phyloP scores from a whole-genome alignment of 2,329 filamentous ascomycete genomes.

The Ilyonectria destructans region DNA sequence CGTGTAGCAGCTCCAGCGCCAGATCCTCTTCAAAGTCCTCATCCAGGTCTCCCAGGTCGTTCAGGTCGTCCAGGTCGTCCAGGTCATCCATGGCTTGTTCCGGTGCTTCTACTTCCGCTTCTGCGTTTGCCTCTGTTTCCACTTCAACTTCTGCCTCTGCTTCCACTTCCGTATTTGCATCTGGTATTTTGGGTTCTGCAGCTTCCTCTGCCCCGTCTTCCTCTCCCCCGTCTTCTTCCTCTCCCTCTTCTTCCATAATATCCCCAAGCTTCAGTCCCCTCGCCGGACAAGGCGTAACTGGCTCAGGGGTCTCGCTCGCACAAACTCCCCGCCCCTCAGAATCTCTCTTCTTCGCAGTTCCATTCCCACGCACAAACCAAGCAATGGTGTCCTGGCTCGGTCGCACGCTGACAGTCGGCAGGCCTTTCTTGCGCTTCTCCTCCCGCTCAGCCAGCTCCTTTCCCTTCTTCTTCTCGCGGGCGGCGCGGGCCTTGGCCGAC shows the following conservation, averaged over 20 bases:
- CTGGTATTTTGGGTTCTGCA: not conserved
- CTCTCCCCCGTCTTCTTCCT: too few species aligned
- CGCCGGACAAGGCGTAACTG: not conserved
- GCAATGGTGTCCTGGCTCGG: slow-evolving; percentile 73
- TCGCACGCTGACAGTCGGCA: slow-evolving; percentile 69
- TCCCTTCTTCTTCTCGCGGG: slow-evolving; percentile 70
- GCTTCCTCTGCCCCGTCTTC: slow-evolving; percentile 29
- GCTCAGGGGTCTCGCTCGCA: slow-evolving; percentile 4
- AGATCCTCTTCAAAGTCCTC: slow-evolving; percentile 47
- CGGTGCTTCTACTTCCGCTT: not conserved
- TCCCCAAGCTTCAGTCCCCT: slow-evolving; percentile 9
- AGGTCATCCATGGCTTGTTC: slow-evolving; percentile 32
- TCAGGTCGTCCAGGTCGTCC: slow-evolving; percentile 47
- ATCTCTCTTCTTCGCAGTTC: slow-evolving; percentile 52
- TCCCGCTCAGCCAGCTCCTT: slow-evolving; percentile 67
- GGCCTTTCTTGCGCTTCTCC: slow-evolving; percentile 66
- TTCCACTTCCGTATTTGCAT: not conserved
- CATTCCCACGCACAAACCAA: slow-evolving; percentile 63
- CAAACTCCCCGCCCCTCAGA: slow-evolving; percentile 38
- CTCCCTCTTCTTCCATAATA: slow-evolving; percentile 18
- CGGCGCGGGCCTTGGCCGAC: slow-evolving; percentile 64
- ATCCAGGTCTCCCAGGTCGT: slow-evolving; percentile 46
- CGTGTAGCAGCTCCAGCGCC: slow-evolving; percentile 46
- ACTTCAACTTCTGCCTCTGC: not conserved
- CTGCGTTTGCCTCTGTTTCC: not conserved